Conservation (phyloP, 2,329 filamentous ascomycete species). For the Aspergillus flavus region DNA sequence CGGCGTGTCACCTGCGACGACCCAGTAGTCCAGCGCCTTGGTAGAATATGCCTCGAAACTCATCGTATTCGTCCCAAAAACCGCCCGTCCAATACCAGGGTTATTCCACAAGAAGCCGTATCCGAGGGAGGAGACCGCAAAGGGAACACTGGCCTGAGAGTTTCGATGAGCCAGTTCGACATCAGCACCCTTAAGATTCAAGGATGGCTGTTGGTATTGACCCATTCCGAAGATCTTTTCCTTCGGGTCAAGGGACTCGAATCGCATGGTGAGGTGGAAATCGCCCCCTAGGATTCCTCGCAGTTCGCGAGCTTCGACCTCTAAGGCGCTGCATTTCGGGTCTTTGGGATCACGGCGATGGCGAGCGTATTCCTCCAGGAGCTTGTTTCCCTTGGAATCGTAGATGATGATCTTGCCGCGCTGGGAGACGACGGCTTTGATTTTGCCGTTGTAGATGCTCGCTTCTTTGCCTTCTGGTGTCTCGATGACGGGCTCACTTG, state of each 20-base stretch:
- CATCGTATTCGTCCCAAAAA: slow-evolving; percentile 64
- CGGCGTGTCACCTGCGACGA: slow-evolving; percentile 61
- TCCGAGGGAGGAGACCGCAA: slow-evolving; percentile 60
- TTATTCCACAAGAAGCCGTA: slow-evolving; percentile 71
- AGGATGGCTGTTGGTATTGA: slow-evolving; percentile 65
- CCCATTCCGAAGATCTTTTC: slow-evolving; percentile 71
- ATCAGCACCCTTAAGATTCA: slow-evolving; percentile 66
- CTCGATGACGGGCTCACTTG: slow-evolving; percentile 17
- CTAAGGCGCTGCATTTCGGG: slow-evolving; percentile 61
- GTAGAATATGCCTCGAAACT: slow-evolving; percentile 64
- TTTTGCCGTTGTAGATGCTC: slow-evolving; percentile 53
- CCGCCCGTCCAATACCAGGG: slow-evolving; percentile 61
- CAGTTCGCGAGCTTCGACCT: slow-evolving; percentile 62
- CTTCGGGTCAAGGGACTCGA: slow-evolving; percentile 57
- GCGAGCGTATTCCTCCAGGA: slow-evolving; percentile 59
- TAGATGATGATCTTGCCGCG: slow-evolving; percentile 55
- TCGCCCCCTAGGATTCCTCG: slow-evolving; percentile 55
- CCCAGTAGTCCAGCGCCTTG: slow-evolving; percentile 63
- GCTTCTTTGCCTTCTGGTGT: slow-evolving; percentile 31
- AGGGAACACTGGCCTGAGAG: slow-evolving; percentile 67
- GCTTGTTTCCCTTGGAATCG: slow-evolving; percentile 43
- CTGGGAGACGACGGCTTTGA: slow-evolving; percentile 50
- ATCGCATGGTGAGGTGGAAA: slow-evolving; percentile 60
- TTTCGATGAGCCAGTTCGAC: slow-evolving; percentile 68
- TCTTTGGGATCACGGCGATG: slow-evolving; percentile 55